A percentile compares a stretch with the other conserved stretches of the same genome.
phyloP scores from a whole-genome alignment of 345 rosid species.

The Gossypium anomalum region DNA sequence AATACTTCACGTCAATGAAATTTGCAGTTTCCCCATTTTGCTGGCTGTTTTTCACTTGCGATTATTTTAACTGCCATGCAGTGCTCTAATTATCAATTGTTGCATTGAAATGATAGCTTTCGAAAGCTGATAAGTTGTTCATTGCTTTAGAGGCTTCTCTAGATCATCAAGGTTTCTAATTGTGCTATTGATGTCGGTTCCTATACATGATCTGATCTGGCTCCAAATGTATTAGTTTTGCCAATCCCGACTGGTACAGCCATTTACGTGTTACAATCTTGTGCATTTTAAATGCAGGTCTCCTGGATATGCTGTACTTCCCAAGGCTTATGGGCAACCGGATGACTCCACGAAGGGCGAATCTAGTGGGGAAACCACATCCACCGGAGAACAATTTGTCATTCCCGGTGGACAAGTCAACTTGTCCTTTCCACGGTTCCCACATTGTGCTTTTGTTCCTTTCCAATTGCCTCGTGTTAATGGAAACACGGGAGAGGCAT shows the following conservation, averaged over 20 bases:
- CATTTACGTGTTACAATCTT: not conserved
- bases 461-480: slow-evolving; percentile 29
- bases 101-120: not conserved
- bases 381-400: slow-evolving; percentile 24
- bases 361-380: slow-evolving; percentile 27
- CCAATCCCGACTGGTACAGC: not conserved
- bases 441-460: slow-evolving; percentile 37
- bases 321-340: slow-evolving; percentile 27
- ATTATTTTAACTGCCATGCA: not conserved
- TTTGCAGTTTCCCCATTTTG: not conserved
- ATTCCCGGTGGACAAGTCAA: slow-evolving; percentile 28
- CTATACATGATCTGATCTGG: not conserved
- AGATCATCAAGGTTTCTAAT: not conserved
- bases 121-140: not conserved
- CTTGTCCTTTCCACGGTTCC: slow-evolving; percentile 28
- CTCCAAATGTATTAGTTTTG: not conserved
- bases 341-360: slow-evolving; percentile 25
- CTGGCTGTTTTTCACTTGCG: not conserved
- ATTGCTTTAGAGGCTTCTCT: not conserved
- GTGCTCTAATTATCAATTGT: not conserved
- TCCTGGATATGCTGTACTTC: slow-evolving; percentile 47
- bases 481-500: slow-evolving; percentile 26
- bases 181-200: not conserved
- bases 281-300: slow-evolving; percentile 41
- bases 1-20: not conserved